Evolutionary conservation across 2,329 filamentous ascomycete genomes (phyloP).

Genomic region (Aspergillus sp.): DNA sequence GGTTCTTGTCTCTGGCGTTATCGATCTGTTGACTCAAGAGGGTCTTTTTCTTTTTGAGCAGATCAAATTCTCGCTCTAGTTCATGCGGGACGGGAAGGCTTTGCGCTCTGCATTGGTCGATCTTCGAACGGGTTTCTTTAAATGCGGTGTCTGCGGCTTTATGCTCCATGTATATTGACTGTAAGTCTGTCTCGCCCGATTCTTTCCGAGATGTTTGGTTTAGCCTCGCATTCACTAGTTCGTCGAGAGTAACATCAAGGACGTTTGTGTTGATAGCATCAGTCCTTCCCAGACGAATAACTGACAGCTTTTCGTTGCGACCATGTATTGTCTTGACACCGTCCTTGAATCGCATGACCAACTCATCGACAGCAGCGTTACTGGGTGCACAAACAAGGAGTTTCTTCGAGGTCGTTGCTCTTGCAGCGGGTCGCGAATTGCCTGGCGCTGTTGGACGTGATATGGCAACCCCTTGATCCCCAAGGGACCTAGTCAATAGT

Average conservation of each 20-base stretch:
- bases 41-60: constrained; percentile 73
- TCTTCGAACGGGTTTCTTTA: constrained; percentile 65
- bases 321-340: constrained; percentile 79
- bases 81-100: constrained; percentile 44
- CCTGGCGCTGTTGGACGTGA: constrained; percentile 42
- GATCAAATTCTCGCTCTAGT: constrained; percentile 75
- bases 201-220: constrained; percentile 47
- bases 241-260: constrained; percentile 87
- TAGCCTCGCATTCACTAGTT: constrained; percentile 77
- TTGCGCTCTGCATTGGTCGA: constrained; percentile 65
- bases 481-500: constrained; percentile 64
- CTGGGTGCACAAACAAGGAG: constrained; percentile 95
- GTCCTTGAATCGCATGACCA: constrained; percentile 87
- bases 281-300: constrained; percentile 84
- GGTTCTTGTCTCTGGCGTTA: constrained; percentile 79
- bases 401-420: constrained; percentile 65
- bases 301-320: constrained; percentile 71
- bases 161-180: constrained; percentile 70
- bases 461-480: constrained; percentile 50
- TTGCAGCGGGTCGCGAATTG: constrained; percentile 33
- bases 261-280: constrained; percentile 91
- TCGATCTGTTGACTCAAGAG: constrained; percentile 82
- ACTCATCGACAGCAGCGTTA: constrained; percentile 94
- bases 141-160: constrained; percentile 65
- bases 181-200: constrained; percentile 52